phyloP scores from a whole-genome alignment of 306 rosid species.

The Sophora flavescens region DNA sequence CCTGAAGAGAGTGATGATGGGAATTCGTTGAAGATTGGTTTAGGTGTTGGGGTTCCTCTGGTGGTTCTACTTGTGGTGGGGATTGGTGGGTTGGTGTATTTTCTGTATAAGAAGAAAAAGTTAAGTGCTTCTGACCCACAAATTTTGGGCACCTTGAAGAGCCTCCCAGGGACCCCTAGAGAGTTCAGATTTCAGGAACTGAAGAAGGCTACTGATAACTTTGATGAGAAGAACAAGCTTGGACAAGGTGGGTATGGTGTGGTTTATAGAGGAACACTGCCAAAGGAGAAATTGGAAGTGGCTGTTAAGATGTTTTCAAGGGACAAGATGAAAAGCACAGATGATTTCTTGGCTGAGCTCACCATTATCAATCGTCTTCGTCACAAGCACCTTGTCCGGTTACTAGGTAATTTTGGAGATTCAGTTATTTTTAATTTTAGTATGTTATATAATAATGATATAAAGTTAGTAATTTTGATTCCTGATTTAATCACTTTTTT shows the following conservation, averaged over 20 bases:
- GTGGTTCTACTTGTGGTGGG: conserved; percentile 3
- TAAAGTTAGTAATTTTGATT: not conserved
- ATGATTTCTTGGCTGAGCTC: conserved; percentile 83
- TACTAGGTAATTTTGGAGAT: conserved; percentile 53
- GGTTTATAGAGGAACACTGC: conserved; percentile 62
- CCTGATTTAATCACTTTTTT: not conserved
- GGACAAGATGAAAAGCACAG: conserved; percentile 67
- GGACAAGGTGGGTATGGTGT: conserved; percentile 86
- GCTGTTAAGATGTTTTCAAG: conserved; percentile 82
- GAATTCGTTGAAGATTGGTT: conserved; percentile 44
- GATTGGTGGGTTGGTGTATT: conserved; percentile 37
- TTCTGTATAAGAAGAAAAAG: conserved; percentile 34
- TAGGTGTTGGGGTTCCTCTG: conserved; percentile 58
- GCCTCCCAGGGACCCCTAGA: conserved; percentile 76
- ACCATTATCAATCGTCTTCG: conserved; percentile 85
- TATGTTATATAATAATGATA: not conserved
- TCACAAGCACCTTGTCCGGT: conserved; percentile 72
- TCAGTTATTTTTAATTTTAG: not conserved
- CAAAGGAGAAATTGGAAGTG: conserved; percentile 56
- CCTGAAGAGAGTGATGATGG: not conserved
- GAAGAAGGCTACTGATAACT: conserved; percentile 74
- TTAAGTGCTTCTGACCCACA: conserved; percentile 37
- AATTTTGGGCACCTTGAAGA: conserved; percentile 71
- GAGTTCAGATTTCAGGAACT: conserved; percentile 65
- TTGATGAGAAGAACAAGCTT: conserved; percentile 62